Percentiles rank a stretch among this genome's conserved stretches.
phyloP scores from a whole-genome alignment of 805 yeast species.

The Kodamaea sagamina region DNA sequence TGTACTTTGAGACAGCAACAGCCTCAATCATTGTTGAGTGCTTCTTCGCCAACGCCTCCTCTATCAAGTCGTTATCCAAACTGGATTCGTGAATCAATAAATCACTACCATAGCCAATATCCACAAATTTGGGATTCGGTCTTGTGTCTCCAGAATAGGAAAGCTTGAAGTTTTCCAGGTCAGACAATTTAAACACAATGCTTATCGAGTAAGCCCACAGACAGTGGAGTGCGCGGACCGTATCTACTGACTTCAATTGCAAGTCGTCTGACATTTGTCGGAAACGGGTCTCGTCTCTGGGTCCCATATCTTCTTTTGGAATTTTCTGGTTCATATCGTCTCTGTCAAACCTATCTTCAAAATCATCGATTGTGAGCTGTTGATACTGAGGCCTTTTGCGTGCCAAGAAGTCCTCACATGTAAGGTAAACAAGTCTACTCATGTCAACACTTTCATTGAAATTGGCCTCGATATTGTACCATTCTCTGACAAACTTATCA shows the following conservation, averaged over 20 bases:
- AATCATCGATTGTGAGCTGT: conserved; percentile 29
- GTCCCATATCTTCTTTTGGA: conserved; percentile 25
- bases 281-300: conserved; percentile 31
- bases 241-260: conserved; percentile 46
- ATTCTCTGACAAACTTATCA: conserved; percentile 64
- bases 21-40: conserved; percentile 94
- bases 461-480: conserved; percentile 53
- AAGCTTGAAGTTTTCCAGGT: conserved; percentile 53
- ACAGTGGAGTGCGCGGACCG: conserved; percentile 85
- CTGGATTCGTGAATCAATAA: conserved; percentile 92
- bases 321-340: conserved; percentile 18
- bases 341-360: conserved; percentile 34
- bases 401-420: conserved; percentile 58
- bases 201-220: conserved; percentile 70
- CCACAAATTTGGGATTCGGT: conserved; percentile 68
- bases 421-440: conserved; percentile 50
- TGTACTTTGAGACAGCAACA: conserved; percentile 60
- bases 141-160: conserved; percentile 96
- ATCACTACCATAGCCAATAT: conserved; percentile 66
- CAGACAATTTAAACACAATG: conserved; percentile 51
- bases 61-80: conserved; percentile 71
- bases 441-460: conserved; percentile 32
- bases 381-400: conserved; percentile 34
- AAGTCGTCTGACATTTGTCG: conserved; percentile 42
- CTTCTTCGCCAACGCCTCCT: conserved; percentile 77